These are phyloP conservation scores for Dissoconium aciculare DNA, from an alignment of 2,329 filamentous ascomycete species.

Conservation along the genomic window DNA sequence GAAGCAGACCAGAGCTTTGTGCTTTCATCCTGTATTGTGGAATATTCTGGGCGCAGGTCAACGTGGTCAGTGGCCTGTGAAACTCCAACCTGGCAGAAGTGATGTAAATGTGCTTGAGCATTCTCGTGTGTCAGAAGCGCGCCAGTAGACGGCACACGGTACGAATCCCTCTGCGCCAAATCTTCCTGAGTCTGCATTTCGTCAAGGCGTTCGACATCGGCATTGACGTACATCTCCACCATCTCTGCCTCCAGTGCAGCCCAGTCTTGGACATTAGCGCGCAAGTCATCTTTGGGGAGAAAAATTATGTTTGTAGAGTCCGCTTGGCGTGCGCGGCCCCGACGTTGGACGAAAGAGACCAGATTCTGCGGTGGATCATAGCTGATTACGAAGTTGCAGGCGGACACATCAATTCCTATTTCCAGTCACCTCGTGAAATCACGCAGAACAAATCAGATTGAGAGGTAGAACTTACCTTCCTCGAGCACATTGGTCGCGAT, in stretches of 20 bases:
- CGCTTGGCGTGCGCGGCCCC: constrained; percentile 46
- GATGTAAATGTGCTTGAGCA: constrained; percentile 59
- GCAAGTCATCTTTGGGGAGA: constrained; percentile 26
- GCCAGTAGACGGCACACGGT: constrained; percentile 34
- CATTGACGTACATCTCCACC: constrained; percentile 52
- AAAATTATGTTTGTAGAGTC: constrained; percentile 40
- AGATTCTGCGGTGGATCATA: constrained; percentile 48
- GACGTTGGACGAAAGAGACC: constrained; percentile 50
- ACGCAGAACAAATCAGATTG: too few species aligned
- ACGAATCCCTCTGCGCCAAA: constrained; percentile 28
- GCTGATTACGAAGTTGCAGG: constrained; percentile 47
- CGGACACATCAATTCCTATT: constrained; percentile 46
- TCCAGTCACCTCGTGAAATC: too few species aligned
- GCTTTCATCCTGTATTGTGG: constrained; percentile 28
- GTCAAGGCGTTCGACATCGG: constrained; percentile 42
- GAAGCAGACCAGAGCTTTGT: constrained; percentile 36
- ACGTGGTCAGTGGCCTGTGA: constrained; percentile 45
- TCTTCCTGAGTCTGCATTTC: constrained; percentile 34
- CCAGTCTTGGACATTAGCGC: constrained; percentile 39
- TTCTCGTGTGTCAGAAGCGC: constrained; percentile 59
- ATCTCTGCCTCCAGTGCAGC: constrained; percentile 55
- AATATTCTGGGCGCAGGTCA: constrained; percentile 54
- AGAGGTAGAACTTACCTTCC: too few species aligned
- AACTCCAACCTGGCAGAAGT: constrained; percentile 53
- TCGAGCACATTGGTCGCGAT: constrained; percentile 44